Conservation (phyloP, 2,329 filamentous ascomycete genomes). For the Aspergillus intermedius region DNA sequence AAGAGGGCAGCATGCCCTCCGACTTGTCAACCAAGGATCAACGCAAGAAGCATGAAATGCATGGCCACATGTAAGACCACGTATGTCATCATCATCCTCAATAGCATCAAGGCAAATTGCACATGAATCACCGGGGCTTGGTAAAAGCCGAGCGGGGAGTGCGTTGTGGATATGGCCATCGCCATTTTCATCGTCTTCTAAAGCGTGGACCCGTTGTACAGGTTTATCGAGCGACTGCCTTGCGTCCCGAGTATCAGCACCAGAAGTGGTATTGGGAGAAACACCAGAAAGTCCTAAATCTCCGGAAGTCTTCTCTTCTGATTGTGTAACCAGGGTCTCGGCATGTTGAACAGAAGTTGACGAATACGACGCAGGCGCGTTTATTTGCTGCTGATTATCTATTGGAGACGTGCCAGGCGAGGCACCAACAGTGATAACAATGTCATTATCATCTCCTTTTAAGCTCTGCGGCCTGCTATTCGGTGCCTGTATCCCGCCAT, state of each 20-base stretch:
- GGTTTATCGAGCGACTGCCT: constrained; percentile 8
- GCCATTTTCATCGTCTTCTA: constrained; percentile 67
- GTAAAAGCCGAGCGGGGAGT: constrained; percentile 71
- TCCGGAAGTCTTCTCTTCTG: constrained; percentile 13
- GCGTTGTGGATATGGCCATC: constrained; percentile 74
- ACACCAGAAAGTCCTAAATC: background rate
- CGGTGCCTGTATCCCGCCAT: constrained; percentile 72
- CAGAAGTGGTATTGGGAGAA: constrained; percentile 1
- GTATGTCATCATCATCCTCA: constrained; percentile 92
- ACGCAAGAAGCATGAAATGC: constrained; percentile 95
- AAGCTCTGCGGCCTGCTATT: constrained; percentile 66
- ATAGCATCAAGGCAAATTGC: constrained; percentile 93
- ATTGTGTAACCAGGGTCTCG: constrained; percentile 3
- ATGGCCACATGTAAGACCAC: constrained; percentile 91
- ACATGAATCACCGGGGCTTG: constrained; percentile 81
- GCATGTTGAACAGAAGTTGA: constrained; percentile 11
- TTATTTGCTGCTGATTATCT: constrained; percentile 13
- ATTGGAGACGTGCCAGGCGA: constrained; percentile 18
- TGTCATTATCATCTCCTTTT: constrained; percentile 53
- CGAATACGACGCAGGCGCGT: constrained; percentile 10
- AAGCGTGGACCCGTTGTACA: constrained; percentile 32
- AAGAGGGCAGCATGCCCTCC: constrained; percentile 89
- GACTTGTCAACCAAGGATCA: constrained; percentile 91
- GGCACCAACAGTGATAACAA: constrained; percentile 17
- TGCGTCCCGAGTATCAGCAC: constrained; percentile 6